These are phyloP conservation scores for Lepiota brunneoincarnata DNA, from an alignment of 768 basidiomycete species.

Conservation along the genomic window DNA sequence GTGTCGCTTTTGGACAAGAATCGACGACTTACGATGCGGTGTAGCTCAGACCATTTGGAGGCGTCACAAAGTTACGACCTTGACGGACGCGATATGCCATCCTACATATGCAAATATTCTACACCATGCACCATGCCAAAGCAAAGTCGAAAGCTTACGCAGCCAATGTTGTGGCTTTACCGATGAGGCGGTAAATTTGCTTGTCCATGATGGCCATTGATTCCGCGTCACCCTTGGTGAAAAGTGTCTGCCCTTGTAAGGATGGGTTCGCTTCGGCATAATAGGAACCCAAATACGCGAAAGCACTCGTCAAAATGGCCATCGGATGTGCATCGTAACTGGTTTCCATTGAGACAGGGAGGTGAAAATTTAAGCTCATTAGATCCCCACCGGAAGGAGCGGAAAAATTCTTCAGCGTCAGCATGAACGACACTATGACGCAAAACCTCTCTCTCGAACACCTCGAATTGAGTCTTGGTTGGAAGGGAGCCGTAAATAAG, in stretches of 20 bases:
- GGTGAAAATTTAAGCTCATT: neutral
- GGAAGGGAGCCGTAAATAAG: conserved; percentile 88
- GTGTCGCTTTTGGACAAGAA: neutral
- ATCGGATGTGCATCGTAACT: conserved; percentile 93
- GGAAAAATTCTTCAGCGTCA: conserved; percentile 68
- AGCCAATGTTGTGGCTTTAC: conserved; percentile 86
- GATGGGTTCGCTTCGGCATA: conserved; percentile 89
- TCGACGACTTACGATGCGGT: conserved; percentile 64
- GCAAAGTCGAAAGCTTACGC: conserved; percentile 48
- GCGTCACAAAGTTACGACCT: conserved; percentile 83
- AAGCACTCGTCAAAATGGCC: conserved; percentile 85
- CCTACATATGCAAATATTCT: conserved; percentile 29
- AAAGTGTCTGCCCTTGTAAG: conserved; percentile 82
- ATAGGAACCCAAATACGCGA: conserved; percentile 86
- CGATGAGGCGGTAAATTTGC: conserved; percentile 86
- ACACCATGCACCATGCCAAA: neutral
- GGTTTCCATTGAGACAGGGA: neutral
- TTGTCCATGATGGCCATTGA: conserved; percentile 86
- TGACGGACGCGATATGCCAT: conserved; percentile 95
- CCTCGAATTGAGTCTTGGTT: conserved; percentile 49
- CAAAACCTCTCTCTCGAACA: conserved; percentile 75
- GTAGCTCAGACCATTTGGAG: conserved; percentile 80
- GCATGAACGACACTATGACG: conserved; percentile 70
- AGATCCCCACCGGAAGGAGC: conserved; percentile 53
- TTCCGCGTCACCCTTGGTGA: conserved; percentile 58